Evolutionary conservation across 345 rosid species (phyloP), one percentile per base, ranked within the genome.

Genomic region (Lepidium africanum): DNA sequence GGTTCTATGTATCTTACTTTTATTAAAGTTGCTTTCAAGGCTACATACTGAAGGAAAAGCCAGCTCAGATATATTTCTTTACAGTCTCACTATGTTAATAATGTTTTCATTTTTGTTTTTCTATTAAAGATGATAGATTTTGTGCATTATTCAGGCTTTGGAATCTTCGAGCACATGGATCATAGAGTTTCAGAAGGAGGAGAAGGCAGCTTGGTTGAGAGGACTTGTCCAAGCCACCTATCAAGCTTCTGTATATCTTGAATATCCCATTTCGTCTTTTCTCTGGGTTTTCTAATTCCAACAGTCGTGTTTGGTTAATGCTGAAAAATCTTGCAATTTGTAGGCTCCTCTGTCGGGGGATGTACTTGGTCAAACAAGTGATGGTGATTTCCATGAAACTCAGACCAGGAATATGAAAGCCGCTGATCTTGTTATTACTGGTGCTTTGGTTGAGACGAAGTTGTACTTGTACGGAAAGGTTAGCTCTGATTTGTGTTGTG

Each of bases 131-230:
- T 45, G 50, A 35, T 41, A 13, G 35, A 43, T 76, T 33, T 40
- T 71, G 37, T 53, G 59, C 63, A 72, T 63, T 68, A 71, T 74
- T 52, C 82, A 94, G 99, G 97, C 93, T 40, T 71, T 94, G 81
- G 99, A 94, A 81, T 82, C 90, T 50, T 87, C 97, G 72, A 83
- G 86, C 76, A 94, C 96, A 62, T 91, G 93, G 97, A 84, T 94
- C 56, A 80, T 94, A 64, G 96, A 86, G 75, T 89, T 91, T 78
- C 82, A 62, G 54, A 78, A 81, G 76, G 89, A 85, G 74, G 91
- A 87, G 60, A 94, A 91, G 81, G 75, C 76, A 16, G 78, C 81
- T 65, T 94, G 99, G 99, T 74, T 87, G 76, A 91, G 85, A 76
- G 89, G 85, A 77, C 97, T 94, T 65, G 62, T 84, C 59, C 97